phyloP scores from a whole-genome alignment of 108 stramenopile genomes.

The Epithemia pelagica region DNA sequence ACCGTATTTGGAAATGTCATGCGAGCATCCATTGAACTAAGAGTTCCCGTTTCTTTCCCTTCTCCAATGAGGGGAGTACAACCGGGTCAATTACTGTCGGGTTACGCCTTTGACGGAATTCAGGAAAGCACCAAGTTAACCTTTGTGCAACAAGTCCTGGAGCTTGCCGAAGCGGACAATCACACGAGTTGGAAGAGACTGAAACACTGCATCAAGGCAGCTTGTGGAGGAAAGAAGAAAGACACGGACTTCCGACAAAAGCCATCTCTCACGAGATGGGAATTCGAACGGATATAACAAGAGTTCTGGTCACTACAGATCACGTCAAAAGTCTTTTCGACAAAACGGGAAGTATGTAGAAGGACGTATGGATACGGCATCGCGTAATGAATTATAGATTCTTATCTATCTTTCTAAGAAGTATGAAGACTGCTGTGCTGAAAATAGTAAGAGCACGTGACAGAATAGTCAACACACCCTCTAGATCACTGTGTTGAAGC shows the following conservation, averaged over 20 bases:
- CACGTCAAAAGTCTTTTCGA: no score
- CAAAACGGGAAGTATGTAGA: no score
- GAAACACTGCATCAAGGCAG: conserved; percentile 59
- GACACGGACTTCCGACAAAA: conserved; percentile 73
- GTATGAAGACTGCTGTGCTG: no score
- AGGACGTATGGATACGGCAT: no score
- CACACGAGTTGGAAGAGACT: conserved; percentile 52
- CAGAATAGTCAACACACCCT: no score
- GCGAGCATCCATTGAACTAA: conserved; percentile 37
- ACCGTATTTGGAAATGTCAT: conserved; percentile 39
- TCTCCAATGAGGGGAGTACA: conserved; percentile 21
- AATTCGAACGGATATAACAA: conserved; percentile 54
- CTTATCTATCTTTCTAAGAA: no score
- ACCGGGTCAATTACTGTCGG: conserved; percentile 49
- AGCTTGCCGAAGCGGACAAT: conserved; percentile 34
- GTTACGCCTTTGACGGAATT: conserved; percentile 52
- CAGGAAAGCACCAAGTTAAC: conserved; percentile 32
- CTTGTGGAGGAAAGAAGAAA: conserved; percentile 86
- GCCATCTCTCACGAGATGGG: conserved; percentile 67
- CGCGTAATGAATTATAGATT: no score
- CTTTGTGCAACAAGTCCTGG: conserved; percentile 46
- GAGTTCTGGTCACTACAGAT: no score
- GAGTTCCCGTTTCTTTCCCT: conserved; percentile 8
- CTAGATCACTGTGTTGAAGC: no score
- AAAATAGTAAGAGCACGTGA: no score